phyloP scores from a whole-genome alignment of 352 stramenopile genomes.

The Ochromonadaceae sp. region DNA sequence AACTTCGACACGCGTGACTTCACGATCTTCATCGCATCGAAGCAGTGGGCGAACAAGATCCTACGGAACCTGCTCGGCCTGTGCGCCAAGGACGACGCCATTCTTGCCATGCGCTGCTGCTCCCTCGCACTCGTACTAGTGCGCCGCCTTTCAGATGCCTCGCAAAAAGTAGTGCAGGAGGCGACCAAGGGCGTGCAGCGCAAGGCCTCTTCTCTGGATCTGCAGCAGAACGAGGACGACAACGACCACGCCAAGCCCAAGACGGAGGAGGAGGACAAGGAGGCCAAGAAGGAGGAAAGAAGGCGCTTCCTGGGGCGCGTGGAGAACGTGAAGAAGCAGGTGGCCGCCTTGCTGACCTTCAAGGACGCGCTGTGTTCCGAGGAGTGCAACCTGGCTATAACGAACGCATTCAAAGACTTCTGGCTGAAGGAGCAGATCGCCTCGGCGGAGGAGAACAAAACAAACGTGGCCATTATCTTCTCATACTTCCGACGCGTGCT shows the following conservation, averaged over 20 bases:
- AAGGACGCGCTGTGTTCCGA: conserved; percentile 5
- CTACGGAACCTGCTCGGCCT: not conserved
- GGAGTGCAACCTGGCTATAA: conserved; percentile 10
- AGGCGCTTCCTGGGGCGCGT: no score
- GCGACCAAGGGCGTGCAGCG: no score
- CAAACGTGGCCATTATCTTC: not conserved
- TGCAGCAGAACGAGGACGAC: no score
- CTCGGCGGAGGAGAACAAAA: not conserved
- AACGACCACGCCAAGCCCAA: no score
- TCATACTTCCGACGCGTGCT: conserved; percentile 7
- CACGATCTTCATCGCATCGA: conserved; percentile 3
- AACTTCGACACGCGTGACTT: conserved; percentile 15
- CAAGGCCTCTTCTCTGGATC: no score
- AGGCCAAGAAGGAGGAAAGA: no score
- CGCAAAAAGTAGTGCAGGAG: not conserved
- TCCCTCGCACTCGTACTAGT: not conserved
- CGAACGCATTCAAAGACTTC: conserved; percentile 1
- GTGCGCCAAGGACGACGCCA: conserved; percentile 2
- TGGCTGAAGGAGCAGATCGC: not conserved
- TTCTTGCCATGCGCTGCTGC: not conserved
- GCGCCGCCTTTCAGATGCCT: not conserved
- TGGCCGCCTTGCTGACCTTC: not conserved
- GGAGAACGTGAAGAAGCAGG: conserved; percentile 6
- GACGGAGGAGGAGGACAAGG: no score
- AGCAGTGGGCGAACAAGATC: conserved; percentile 5